Percentiles rank a stretch among this genome's conserved stretches.
Conservation (phyloP, 108 stramenopile genomes). For the Skeletonema potamos region DNA sequence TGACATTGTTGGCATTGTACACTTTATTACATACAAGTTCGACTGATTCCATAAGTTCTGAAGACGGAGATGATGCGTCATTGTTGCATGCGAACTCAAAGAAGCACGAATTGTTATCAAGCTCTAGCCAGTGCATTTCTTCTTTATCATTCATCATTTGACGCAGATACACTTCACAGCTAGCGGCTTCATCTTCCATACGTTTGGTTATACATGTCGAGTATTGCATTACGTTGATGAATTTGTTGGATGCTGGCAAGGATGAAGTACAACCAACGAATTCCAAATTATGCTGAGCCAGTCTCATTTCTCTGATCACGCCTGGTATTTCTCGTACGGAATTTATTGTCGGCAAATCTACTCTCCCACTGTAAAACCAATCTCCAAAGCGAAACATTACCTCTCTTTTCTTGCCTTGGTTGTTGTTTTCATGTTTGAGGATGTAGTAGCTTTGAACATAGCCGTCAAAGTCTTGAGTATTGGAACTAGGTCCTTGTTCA, state of each 20-base stretch:
- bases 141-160: slow-evolving; percentile 42
- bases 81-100: slow-evolving; percentile 64
- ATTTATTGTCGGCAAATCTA: slow-evolving; percentile 50
- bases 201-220: slow-evolving; percentile 9
- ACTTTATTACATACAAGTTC: slow-evolving; percentile 54
- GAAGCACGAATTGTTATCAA: slow-evolving; percentile 50
- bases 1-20: slow-evolving; percentile 65
- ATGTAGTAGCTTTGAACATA: slow-evolving; percentile 73
- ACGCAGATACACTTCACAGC: slow-evolving; percentile 38
- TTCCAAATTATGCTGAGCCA: slow-evolving; percentile 62
- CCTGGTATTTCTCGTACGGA: slow-evolving; percentile 54
- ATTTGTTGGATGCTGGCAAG: slow-evolving; percentile 43
- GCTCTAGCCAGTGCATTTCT: slow-evolving; percentile 58
- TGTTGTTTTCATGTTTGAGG: slow-evolving; percentile 37
- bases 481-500: background rate
- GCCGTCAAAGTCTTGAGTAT: slow-evolving; percentile 23
- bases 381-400: slow-evolving; percentile 66
- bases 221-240: slow-evolving; percentile 41
- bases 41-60: slow-evolving; percentile 35
- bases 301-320: slow-evolving; percentile 64
- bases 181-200: slow-evolving; percentile 54
- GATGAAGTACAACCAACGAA: slow-evolving; percentile 52
- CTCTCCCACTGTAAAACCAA: slow-evolving; percentile 69
- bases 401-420: slow-evolving; percentile 29
- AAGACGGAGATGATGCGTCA: background rate